Evolutionary conservation across 2,329 filamentous ascomycete genomes (phyloP).

Genomic region (Colletotrichum camelliae): DNA sequence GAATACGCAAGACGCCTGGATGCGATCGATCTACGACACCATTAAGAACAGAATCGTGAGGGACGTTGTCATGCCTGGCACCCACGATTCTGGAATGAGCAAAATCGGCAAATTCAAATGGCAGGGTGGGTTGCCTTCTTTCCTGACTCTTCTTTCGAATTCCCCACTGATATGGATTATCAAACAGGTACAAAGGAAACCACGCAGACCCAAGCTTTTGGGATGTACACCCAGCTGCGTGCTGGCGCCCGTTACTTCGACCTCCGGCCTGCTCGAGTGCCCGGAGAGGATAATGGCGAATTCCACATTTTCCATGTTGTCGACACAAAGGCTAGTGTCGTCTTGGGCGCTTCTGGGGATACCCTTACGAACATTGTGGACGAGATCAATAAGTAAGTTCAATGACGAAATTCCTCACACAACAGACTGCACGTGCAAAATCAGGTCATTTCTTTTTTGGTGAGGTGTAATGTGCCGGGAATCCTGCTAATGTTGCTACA

Average conservation of each 20-base stretch:
- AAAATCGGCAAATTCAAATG: conserved; percentile 29
- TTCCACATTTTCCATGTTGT: neutral
- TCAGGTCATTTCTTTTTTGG: no score
- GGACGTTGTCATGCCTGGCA: conserved; percentile 53
- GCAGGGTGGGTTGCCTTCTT: neutral
- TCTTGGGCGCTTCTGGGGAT: neutral
- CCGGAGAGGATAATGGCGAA: conserved; percentile 5
- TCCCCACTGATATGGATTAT: neutral
- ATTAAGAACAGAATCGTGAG: conserved; percentile 44
- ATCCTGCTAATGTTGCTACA: neutral
- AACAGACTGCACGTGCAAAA: rapidly evolving
- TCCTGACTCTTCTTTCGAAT: neutral
- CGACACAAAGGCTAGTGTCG: neutral
- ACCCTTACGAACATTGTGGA: neutral
- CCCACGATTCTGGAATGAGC: conserved; percentile 55
- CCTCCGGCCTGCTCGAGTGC: conserved; percentile 42
- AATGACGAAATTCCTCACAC: neutral
- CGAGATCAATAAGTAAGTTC: neutral
- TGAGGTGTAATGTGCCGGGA: no score
- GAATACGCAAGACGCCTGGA: conserved; percentile 31
- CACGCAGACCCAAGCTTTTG: conserved; percentile 50
- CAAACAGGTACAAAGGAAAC: conserved; percentile 46
- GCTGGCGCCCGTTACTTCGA: conserved; percentile 54
- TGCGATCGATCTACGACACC: conserved; percentile 34
- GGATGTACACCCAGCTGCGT: conserved; percentile 49